Base-by-base conservation (phyloP, 2,329 filamentous ascomycete species). In the Penicillium sp. region DNA sequence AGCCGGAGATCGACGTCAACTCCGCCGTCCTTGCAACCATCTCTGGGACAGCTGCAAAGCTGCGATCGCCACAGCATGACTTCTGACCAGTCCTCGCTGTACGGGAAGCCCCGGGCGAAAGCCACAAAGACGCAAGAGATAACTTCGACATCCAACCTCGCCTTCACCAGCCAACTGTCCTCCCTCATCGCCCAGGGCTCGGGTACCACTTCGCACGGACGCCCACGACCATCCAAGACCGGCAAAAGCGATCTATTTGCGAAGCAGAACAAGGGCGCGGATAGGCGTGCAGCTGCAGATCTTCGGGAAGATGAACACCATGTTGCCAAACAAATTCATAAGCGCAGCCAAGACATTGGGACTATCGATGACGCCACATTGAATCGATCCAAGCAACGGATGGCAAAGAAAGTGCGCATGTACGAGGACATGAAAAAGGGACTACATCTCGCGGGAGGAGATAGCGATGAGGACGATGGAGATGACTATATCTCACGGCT, bases 351-450 rank as follows among this genome's bases (percentile, higher is more conserved):
- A 50, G 86, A 90, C 68, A 84, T 89, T 56, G 89, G 84, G 11
- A 75, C 72, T 13, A 78, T 89, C 31, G 87, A 90, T 65, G 78
- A 81, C 14, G 80, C 78, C 10, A 77, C 81, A 18, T 80, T 85
- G 71, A 79, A 85, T 80, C 86, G 89, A 57, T 89, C 91, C 22
- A 89, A 88, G 73, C 85, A 88, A 64, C 90, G 88, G 70, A 91
- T 99, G 88, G 88, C 96, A 71, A 89, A 92, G 78, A 99, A 99
- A 76, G 92, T 91, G 3, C 85, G 90, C 4, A 78, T 95, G 2
- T 99, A 99, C 76, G 88, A 90, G 6, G 90, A 91, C 39, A 89
- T 99, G 86, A 96, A 96, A 76, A 85, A 90, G 36, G 93, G 94
- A n/a, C 89, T 96, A 70, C 88, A 91, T 75, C 80, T 91, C n/a